Evolutionary conservation across 202 grass and related monocot species (phyloP).

Genomic region (Panicum hallii): DNA sequence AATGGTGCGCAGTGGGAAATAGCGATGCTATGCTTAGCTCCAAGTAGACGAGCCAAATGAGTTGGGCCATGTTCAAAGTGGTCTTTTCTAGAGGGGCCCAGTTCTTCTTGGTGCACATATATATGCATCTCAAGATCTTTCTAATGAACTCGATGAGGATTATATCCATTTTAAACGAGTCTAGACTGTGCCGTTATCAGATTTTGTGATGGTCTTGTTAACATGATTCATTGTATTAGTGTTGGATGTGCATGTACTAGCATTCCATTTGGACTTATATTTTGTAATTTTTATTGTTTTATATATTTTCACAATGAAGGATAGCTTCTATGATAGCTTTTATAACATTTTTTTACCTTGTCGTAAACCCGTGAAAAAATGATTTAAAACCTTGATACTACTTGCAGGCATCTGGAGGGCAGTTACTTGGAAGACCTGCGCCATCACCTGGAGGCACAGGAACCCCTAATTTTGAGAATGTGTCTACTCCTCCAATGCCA

Average conservation of each 20-base stretch:
- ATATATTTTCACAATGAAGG: not conserved
- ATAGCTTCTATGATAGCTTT: not conserved
- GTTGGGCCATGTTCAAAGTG: not conserved
- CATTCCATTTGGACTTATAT: not conserved
- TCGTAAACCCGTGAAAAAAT: not conserved
- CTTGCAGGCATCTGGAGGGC: conserved; percentile 69
- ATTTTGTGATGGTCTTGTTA: not conserved
- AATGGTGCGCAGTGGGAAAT: not conserved
- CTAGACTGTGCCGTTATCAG: not conserved
- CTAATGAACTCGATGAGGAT: not conserved
- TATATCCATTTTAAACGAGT: not conserved
- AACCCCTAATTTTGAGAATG: conserved; percentile 79
- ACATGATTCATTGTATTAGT: not conserved
- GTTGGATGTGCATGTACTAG: not conserved
- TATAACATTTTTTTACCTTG: not conserved
- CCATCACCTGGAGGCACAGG: conserved; percentile 76
- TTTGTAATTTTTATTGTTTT: too few species aligned
- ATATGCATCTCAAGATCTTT: not conserved
- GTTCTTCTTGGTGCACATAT: not conserved
- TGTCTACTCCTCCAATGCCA: conserved; percentile 88
- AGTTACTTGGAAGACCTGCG: conserved; percentile 73
- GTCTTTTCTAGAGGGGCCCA: not conserved
- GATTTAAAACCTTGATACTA: not conserved
- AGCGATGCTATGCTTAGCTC: not conserved
- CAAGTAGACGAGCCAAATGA: not conserved